Conservation (phyloP, 495 filamentous ascomycete species). For the Penicillium cataractarum region DNA sequence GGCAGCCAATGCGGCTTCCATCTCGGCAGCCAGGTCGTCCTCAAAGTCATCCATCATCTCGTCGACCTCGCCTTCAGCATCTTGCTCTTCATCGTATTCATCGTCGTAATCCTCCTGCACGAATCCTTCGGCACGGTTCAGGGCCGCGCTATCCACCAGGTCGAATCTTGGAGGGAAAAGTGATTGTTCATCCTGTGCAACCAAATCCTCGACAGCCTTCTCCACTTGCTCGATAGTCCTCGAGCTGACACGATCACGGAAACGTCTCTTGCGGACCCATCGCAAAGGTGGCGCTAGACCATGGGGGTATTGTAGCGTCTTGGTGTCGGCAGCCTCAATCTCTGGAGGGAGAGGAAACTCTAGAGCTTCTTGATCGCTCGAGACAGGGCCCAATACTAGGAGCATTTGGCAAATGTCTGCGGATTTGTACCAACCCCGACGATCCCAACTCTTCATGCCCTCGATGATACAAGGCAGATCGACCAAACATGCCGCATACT, state of each 20-base stretch:
- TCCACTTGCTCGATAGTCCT: slow-evolving; percentile 89
- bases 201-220: slow-evolving; percentile 73
- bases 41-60: slow-evolving; percentile 60
- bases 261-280: slow-evolving; percentile 80
- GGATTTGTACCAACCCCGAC: slow-evolving; percentile 87
- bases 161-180: slow-evolving; percentile 61
- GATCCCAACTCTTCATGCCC: slow-evolving; percentile 95
- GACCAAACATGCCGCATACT: slow-evolving; percentile 81
- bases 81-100: slow-evolving; percentile 57
- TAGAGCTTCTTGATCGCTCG: slow-evolving; percentile 73
- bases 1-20: slow-evolving; percentile 57
- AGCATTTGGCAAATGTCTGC: slow-evolving; percentile 97
- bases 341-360: slow-evolving; percentile 65
- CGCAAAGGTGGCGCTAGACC: slow-evolving; percentile 92
- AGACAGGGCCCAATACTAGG: slow-evolving; percentile 71
- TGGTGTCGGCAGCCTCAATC: slow-evolving; percentile 60
- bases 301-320: slow-evolving; percentile 80
- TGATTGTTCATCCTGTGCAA: slow-evolving; percentile 65
- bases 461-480: slow-evolving; percentile 93
- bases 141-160: slow-evolving; percentile 63
- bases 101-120: slow-evolving; percentile 50
- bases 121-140: slow-evolving; percentile 54
- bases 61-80: slow-evolving; percentile 58
- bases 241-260: slow-evolving; percentile 75
- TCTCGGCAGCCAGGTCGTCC: slow-evolving; percentile 58